Percentiles rank a stretch among this genome's conserved stretches.
phyloP scores from a whole-genome alignment of 2,329 filamentous ascomycete species.

The Trichoderma aggressivum region DNA sequence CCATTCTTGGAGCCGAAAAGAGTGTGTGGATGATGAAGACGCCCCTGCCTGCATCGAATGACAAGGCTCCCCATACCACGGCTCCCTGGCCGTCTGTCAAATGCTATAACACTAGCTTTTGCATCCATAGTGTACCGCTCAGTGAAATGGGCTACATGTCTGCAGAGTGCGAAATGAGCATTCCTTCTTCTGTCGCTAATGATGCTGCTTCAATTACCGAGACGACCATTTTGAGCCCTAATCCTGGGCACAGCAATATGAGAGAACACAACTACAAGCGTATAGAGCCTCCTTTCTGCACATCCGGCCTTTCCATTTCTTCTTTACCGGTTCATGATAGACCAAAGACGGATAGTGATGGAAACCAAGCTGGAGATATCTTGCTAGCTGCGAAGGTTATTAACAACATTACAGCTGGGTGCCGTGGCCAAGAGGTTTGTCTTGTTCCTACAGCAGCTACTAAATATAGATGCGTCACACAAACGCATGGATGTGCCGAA shows the following conservation, averaged over 20 bases:
- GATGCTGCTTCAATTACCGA: too few species aligned
- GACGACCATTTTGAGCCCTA: too few species aligned
- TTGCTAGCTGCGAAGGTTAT: fast-evolving
- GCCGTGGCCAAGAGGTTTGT: fast-evolving
- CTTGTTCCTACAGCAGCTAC: not conserved
- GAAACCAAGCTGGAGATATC: not conserved
- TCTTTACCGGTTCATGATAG: too few species aligned
- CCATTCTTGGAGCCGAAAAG: not conserved
- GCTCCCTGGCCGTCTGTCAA: too few species aligned
- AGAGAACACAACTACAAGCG: fast-evolving
- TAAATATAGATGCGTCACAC: not conserved
- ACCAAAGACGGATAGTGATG: not conserved
- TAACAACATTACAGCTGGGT: fast-evolving
- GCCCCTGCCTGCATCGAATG: too few species aligned
- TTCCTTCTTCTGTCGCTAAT: not conserved
- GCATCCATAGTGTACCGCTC: too few species aligned
- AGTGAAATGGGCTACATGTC: not conserved
- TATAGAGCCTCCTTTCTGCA: too few species aligned
- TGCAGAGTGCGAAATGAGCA: not conserved
- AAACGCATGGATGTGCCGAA: not conserved
- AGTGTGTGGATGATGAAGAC: not conserved
- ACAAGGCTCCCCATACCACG: not conserved
- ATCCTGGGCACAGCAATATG: too few species aligned
- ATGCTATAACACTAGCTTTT: not conserved
- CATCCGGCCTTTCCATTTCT: too few species aligned